Evolutionary conservation across 2,329 filamentous ascomycete species (phyloP).

Genomic region (Akanthomyces dipterigenus): DNA sequence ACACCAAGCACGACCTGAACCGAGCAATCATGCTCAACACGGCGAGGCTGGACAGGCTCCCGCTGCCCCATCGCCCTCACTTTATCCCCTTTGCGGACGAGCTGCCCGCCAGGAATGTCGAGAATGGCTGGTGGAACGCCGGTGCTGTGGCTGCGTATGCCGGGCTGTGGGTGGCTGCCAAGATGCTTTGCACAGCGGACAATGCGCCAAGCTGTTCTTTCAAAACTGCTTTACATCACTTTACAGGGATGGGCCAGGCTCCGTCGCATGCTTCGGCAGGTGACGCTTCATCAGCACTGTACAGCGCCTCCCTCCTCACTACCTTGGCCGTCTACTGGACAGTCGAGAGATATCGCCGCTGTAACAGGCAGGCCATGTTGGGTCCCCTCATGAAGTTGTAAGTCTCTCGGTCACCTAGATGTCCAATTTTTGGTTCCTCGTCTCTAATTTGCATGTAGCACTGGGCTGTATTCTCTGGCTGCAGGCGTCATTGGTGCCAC

Average conservation of each 20-base stretch:
- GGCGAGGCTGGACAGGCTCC: not conserved
- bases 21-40: not conserved
- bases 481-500: not conserved
- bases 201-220: not conserved
- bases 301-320: not conserved
- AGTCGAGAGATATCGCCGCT: not conserved
- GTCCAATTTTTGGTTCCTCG: not conserved
- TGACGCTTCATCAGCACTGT: not conserved
- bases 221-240: not conserved
- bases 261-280: not conserved
- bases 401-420: not conserved
- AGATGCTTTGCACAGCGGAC: not conserved
- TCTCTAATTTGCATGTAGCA: not conserved
- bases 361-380: not conserved
- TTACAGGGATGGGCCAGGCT: not conserved
- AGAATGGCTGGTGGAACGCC: not conserved
- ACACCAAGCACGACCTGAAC: not conserved
- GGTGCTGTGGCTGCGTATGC: not conserved
- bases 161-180: not conserved
- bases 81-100: conserved; percentile 1
- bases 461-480: not conserved
- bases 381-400: not conserved
- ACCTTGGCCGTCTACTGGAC: not conserved
- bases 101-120: not conserved
- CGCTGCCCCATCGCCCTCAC: not conserved